Conservation (phyloP, 1,139 yeast genomes). For the Scheffersomyces segobiensis region DNA sequence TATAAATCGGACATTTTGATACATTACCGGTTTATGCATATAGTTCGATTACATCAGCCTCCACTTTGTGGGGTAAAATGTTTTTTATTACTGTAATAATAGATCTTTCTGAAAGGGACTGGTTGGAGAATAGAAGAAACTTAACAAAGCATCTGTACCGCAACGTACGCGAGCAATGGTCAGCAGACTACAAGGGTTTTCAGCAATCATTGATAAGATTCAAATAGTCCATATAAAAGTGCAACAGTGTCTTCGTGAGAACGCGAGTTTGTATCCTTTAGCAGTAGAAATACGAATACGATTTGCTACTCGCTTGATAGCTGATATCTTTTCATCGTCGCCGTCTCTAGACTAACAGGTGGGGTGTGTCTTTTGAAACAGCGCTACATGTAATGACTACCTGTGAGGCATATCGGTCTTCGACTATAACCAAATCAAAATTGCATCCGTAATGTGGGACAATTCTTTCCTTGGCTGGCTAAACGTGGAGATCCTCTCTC, state of each 20-base stretch:
- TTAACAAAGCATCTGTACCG: background rate
- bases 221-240: background rate
- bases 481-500: background rate
- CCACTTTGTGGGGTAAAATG: background rate
- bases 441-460: background rate
- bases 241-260: background rate
- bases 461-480: background rate
- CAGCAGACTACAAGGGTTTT: background rate
- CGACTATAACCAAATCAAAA: background rate
- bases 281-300: too few relatives aligned
- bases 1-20: background rate
- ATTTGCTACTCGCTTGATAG: background rate
- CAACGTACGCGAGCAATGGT: background rate
- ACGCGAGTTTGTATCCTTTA: too few relatives aligned
- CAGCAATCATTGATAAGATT: background rate
- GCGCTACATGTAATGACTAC: background rate
- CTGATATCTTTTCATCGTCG: background rate
- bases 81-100: background rate
- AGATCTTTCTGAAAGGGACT: background rate
- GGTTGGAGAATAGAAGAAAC: background rate
- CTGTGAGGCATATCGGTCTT: background rate
- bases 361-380: background rate
- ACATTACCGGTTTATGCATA: background rate
- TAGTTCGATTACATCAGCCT: background rate
- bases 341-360: background rate